Evolutionary conservation across 1,284 basidiomycete species (phyloP).

Genomic region (Cutaneotrichosporon cavernicola): DNA sequence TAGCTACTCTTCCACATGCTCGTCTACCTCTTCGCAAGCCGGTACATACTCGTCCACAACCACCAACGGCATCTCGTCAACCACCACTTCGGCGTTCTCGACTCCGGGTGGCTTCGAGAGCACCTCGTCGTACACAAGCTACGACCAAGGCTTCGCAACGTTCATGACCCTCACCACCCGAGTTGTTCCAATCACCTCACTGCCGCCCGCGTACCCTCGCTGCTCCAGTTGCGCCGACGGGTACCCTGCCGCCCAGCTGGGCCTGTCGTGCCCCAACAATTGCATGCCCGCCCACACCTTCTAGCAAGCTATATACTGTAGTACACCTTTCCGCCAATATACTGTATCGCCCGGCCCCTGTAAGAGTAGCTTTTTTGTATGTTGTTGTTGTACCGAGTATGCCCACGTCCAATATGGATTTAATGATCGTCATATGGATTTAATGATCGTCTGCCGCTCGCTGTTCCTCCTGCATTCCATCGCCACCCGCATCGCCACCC

Average conservation of each 20-base stretch:
- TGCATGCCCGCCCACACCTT: background rate
- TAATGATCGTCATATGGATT: no score
- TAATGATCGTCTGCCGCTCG: no score
- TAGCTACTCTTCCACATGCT: background rate
- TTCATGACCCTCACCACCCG: constrained; percentile 6
- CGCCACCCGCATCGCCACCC: no score
- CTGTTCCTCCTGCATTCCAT: no score
- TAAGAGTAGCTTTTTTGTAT: background rate
- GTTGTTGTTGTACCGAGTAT: no score
- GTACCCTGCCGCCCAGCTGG: background rate
- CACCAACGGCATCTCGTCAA: background rate
- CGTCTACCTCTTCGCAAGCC: background rate
- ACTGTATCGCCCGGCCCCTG: background rate
- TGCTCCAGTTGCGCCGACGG: background rate
- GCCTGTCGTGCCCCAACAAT: constrained; percentile 3
- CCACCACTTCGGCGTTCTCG: background rate
- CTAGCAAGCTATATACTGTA: no score
- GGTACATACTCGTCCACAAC: background rate
- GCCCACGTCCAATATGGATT: no score
- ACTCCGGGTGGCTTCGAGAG: background rate
- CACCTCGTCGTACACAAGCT: constrained; percentile 4
- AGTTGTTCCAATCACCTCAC: background rate
- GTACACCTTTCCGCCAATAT: no score
- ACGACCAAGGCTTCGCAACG: background rate
- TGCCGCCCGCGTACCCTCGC: constrained; percentile 1